Conservation (phyloP, 441 rosid genomes). For the Erodium trifolium region DNA sequence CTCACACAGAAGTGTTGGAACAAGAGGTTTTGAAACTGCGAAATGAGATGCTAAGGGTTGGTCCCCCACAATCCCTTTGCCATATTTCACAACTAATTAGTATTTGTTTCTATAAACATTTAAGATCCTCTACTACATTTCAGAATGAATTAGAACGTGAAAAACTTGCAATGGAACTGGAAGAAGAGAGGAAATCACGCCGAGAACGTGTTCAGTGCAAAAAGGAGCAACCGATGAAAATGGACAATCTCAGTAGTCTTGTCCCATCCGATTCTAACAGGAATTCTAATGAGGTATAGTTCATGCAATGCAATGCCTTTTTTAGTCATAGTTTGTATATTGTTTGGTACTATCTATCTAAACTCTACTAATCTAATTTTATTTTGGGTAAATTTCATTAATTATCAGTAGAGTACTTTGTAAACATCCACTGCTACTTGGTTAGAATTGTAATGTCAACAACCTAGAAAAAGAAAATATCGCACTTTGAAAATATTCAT, state of each 20-base stretch:
- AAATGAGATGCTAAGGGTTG: constrained; percentile 87
- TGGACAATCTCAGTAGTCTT: constrained; percentile 48
- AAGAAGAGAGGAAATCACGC: constrained; percentile 76
- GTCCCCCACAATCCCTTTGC: not conserved
- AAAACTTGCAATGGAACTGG: constrained; percentile 71
- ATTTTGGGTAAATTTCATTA: not conserved
- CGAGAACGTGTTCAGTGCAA: constrained; percentile 54
- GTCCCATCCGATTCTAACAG: constrained; percentile 39
- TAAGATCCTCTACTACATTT: constrained; percentile 14
- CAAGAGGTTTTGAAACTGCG: constrained; percentile 76
- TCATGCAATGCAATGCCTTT: constrained; percentile 12
- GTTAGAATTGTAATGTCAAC: not conserved
- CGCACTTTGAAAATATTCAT: not conserved
- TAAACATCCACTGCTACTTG: constrained; percentile 1
- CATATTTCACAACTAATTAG: not conserved
- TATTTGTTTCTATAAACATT: not conserved
- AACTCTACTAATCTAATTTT: not conserved
- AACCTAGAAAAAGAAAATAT: too few species aligned
- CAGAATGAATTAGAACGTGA: constrained; percentile 87
- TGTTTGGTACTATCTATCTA: not conserved
- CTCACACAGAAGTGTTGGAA: constrained; percentile 76
- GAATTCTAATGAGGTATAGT: constrained; percentile 50
- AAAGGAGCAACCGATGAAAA: constrained; percentile 63
- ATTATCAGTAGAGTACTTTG: not conserved
- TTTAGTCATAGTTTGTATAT: not conserved